Evolutionary conservation across 164 flowering plant species (phyloP).

Genomic region (Tetracentron sinense): DNA sequence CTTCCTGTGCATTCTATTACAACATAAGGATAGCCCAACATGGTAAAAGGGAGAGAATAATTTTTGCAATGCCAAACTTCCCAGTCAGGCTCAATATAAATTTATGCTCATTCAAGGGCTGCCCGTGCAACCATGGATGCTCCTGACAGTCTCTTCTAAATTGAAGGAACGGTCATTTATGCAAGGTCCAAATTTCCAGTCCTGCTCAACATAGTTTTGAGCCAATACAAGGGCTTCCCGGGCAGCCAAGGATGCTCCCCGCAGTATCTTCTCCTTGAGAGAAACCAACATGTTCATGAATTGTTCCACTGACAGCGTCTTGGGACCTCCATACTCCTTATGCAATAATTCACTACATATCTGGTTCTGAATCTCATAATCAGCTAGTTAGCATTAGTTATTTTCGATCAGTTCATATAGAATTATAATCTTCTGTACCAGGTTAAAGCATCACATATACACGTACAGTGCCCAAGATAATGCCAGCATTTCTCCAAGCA

Average conservation of each 20-base stretch:
- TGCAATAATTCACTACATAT: slow-evolving; percentile 58
- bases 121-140: slow-evolving; percentile 65
- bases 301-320: slow-evolving; percentile 77
- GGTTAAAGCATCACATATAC: neutral
- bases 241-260: slow-evolving; percentile 69
- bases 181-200: no score
- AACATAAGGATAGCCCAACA: neutral
- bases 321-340: slow-evolving; percentile 74
- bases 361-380: no score
- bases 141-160: slow-evolving; percentile 60
- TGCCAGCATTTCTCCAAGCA: slow-evolving; percentile 4
- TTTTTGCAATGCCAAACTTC: slow-evolving; percentile 40
- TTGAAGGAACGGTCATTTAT: no score
- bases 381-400: no score
- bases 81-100: slow-evolving; percentile 59
- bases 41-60: neutral
- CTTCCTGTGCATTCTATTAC: no score
- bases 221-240: slow-evolving; percentile 75
- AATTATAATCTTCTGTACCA: neutral
- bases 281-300: slow-evolving; percentile 73
- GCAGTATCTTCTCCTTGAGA: slow-evolving; percentile 58
- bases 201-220: slow-evolving; percentile 63
- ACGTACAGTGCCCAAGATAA: neutral
- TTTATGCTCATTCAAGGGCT: slow-evolving; percentile 75
- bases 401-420: neutral